phyloP scores from a whole-genome alignment of 2,329 filamentous ascomycete species.

The Nannizziopsis barbatae region DNA sequence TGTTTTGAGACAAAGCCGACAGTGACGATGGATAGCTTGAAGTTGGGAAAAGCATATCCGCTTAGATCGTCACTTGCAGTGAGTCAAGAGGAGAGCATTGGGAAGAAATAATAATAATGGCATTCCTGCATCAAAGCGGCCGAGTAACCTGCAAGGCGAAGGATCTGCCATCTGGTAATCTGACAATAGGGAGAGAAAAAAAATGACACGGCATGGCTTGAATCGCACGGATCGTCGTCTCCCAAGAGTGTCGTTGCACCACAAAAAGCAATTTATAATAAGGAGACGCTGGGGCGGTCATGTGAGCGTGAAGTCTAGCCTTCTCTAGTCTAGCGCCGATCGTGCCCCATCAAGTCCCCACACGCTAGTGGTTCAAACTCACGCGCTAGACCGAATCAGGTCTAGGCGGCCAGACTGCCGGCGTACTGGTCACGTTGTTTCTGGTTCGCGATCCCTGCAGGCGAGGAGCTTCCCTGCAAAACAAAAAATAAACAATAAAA shows the following conservation, averaged over 20 bases:
- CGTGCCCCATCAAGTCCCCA: background rate
- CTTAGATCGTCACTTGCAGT: too few species aligned
- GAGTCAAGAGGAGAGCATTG: too few species aligned
- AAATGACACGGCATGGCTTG: slow-evolving; percentile 6
- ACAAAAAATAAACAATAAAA: too few species aligned
- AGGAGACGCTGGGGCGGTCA: slow-evolving; percentile 2
- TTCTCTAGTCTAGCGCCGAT: slow-evolving; percentile 2
- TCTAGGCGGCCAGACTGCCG: slow-evolving; percentile 3
- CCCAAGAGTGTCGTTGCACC: background rate
- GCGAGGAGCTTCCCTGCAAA: too few species aligned
- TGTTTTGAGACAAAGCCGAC: too few species aligned
- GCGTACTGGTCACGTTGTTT: background rate
- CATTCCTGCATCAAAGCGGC: slow-evolving; percentile 1
- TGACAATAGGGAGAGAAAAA: background rate
- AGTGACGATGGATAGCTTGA: too few species aligned
- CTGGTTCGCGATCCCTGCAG: slow-evolving; percentile 1
- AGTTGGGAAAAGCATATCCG: too few species aligned
- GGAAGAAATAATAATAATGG: background rate
- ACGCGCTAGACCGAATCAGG: slow-evolving; percentile 1
- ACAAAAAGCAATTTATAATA: background rate
- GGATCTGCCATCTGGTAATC: background rate
- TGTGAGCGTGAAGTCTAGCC: background rate
- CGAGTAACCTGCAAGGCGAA: background rate
- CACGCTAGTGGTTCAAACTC: background rate
- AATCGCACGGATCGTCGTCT: too few species aligned